Conservation (phyloP, 2,329 filamentous ascomycete genomes). For the Colletotrichum australisinense region DNA sequence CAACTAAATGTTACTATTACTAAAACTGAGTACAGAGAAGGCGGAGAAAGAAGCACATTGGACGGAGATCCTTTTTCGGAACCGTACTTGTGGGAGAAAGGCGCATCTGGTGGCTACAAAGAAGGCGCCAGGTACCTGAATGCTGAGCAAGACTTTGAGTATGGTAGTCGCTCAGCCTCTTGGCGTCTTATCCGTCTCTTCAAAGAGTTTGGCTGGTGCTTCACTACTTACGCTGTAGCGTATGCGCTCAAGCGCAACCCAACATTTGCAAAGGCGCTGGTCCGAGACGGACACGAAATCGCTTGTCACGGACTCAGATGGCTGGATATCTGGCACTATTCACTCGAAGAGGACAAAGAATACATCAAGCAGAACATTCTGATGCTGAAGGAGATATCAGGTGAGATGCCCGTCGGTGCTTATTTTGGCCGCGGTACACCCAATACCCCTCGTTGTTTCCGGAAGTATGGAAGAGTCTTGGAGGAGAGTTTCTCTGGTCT, state of each 20-base stretch:
- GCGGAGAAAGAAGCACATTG: constrained; percentile 41
- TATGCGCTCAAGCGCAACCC: constrained; percentile 53
- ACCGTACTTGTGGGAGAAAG: constrained; percentile 41
- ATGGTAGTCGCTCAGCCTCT: constrained; percentile 40
- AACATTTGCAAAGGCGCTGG: constrained; percentile 50
- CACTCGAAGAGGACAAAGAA: constrained; percentile 48
- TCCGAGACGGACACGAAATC: constrained; percentile 53
- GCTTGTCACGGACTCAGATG: constrained; percentile 54
- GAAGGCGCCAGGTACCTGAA: constrained; percentile 39
- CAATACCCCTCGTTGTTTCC: constrained; percentile 41
- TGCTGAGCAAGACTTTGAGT: constrained; percentile 41
- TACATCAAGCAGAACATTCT: constrained; percentile 51
- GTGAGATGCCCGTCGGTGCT: constrained; percentile 47
- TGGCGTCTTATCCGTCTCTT: constrained; percentile 55
- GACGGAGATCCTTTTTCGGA: constrained; percentile 41
- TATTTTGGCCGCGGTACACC: constrained; percentile 48
- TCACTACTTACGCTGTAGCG: constrained; percentile 54
- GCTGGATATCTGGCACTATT: constrained; percentile 54
- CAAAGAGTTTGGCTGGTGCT: constrained; percentile 53
- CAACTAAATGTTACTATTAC: too few relatives aligned
- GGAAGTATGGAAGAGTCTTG: constrained; percentile 43
- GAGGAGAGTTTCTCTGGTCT: constrained; percentile 42
- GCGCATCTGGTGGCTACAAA: constrained; percentile 39
- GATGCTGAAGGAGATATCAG: constrained; percentile 46
- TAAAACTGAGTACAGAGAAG: constrained; percentile 32